phyloP scores from a whole-genome alignment of 1,139 yeast species.

The Candida anutae region DNA sequence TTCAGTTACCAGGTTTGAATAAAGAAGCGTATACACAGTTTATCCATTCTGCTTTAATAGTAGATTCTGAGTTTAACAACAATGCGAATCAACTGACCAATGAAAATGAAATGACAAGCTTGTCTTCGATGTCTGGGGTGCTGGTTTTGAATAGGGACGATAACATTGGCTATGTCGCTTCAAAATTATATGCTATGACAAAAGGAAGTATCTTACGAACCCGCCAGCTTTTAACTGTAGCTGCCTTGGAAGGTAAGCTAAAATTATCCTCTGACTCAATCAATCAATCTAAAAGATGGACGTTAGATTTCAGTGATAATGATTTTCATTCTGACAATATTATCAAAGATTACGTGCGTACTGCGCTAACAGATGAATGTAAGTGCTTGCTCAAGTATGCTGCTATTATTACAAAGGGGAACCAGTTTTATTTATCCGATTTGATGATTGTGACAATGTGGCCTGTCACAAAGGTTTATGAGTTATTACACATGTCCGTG shows the following conservation, averaged over 20 bases:
- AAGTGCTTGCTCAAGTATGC: conserved; percentile 30
- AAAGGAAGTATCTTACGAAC: conserved; percentile 12
- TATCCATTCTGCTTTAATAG: conserved; percentile 5
- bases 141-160: conserved; percentile 2
- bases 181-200: conserved; percentile 5
- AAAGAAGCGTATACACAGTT: conserved; percentile 7
- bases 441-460: conserved; percentile 31
- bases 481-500: conserved; percentile 27
- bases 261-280: conserved; percentile 5
- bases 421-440: conserved; percentile 37
- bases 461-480: conserved; percentile 17
- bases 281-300: conserved; percentile 7
- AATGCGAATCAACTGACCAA: not conserved
- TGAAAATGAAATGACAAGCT: conserved; percentile 3
- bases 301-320: conserved; percentile 4
- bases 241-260: conserved; percentile 6
- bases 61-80: conserved; percentile 1
- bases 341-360: conserved; percentile 7
- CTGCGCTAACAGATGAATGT: conserved; percentile 12
- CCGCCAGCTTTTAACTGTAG: conserved; percentile 6
- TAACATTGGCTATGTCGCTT: conserved; percentile 2
- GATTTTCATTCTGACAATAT: conserved; percentile 5
- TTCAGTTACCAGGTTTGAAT: conserved; percentile 6
- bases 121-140: conserved; percentile 4
- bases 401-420: conserved; percentile 35